Percentiles rank a stretch among this genome's conserved stretches.
phyloP scores from a whole-genome alignment of 495 filamentous ascomycete species.

The Choiromyces venosus region DNA sequence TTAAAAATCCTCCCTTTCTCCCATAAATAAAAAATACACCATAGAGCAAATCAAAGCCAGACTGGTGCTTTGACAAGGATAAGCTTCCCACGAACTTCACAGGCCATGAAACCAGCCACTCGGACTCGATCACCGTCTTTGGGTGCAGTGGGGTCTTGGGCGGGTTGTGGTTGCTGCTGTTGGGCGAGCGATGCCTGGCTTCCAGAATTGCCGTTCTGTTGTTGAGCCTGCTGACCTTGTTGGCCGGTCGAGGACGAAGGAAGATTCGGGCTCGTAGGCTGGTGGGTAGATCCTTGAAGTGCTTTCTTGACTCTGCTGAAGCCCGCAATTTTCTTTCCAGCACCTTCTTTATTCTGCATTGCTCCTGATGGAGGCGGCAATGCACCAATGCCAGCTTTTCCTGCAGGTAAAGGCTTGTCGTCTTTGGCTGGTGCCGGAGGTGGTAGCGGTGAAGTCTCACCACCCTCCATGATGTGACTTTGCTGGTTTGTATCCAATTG shows the following conservation, averaged over 20 bases:
- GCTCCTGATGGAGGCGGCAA: conserved; percentile 19
- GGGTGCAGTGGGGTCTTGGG: conserved; percentile 43
- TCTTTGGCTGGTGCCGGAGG: conserved; percentile 31
- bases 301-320: conserved; percentile 32
- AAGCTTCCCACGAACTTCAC: conserved; percentile 77
- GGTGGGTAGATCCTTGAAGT: conserved; percentile 27
- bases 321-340: conserved; percentile 27
- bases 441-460: conserved; percentile 6
- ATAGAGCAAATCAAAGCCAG: conserved; percentile 48
- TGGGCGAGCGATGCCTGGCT: conserved; percentile 29
- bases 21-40: not conserved
- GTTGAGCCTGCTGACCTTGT: conserved; percentile 21
- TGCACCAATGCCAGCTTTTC: conserved; percentile 31
- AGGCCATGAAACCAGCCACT: conserved; percentile 75
- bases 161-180: conserved; percentile 38
- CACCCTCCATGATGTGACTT: conserved; percentile 3
- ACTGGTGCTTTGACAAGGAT: conserved; percentile 86
- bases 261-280: conserved; percentile 19
- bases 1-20: not conserved
- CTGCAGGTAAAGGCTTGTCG: conserved; percentile 23
- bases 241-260: not conserved
- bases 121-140: conserved; percentile 58
- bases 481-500: conserved; percentile 47
- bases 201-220: conserved; percentile 31
- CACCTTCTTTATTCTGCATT: conserved; percentile 22